These are phyloP conservation scores for Saturnispora bothae DNA, from an alignment of 805 yeast species.

Conservation along the genomic window DNA sequence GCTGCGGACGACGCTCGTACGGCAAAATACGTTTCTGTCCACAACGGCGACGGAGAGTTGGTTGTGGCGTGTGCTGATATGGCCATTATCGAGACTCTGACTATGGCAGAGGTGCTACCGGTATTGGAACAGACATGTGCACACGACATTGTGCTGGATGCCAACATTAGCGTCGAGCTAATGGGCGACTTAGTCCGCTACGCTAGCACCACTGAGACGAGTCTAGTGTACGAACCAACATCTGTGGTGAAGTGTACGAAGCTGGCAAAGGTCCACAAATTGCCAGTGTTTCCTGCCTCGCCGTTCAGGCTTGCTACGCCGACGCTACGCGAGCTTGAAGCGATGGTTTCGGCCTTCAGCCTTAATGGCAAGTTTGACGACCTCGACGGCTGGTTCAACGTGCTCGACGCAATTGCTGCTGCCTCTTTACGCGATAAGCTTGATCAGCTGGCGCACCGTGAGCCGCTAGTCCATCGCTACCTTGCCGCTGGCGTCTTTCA, in stretches of 20 bases:
- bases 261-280: constrained; percentile 27
- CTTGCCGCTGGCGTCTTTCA: constrained; percentile 43
- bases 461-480: constrained; percentile 21
- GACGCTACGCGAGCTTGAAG: constrained; percentile 49
- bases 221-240: constrained; percentile 65
- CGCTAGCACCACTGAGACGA: constrained; percentile 17
- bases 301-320: constrained; percentile 49
- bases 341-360: constrained; percentile 42
- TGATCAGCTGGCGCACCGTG: constrained; percentile 24
- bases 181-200: constrained; percentile 29
- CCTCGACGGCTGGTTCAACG: constrained; percentile 62
- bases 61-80: constrained; percentile 78
- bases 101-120: constrained; percentile 31
- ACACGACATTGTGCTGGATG: constrained; percentile 47
- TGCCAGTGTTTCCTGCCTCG: constrained; percentile 40
- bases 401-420: constrained; percentile 49
- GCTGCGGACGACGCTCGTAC: constrained; percentile 27
- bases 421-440: constrained; percentile 39
- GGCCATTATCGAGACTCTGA: constrained; percentile 50
- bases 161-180: constrained; percentile 45
- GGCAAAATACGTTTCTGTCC: constrained; percentile 67
- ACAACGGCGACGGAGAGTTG: constrained; percentile 49
- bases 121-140: constrained; percentile 37
- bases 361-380: constrained; percentile 35
- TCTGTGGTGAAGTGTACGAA: constrained; percentile 51